Percentiles rank a stretch among this genome's conserved stretches.
Conservation (phyloP, 164 flowering plant genomes). For the Sedum album region DNA sequence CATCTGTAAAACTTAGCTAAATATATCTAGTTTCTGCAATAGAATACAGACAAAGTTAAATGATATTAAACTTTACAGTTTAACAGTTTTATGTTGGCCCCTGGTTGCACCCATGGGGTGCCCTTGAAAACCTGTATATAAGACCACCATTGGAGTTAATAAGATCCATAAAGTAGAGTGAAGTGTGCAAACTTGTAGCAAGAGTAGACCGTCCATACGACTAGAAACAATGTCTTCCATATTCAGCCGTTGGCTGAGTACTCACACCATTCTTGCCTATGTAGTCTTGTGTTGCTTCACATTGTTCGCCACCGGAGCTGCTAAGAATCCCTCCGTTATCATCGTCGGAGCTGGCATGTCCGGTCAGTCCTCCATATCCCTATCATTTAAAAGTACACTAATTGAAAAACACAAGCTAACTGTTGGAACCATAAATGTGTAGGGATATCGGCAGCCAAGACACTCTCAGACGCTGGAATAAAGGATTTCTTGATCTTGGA, state of each 20-base stretch:
- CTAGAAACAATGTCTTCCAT: background rate
- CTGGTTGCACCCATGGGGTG: too few species aligned
- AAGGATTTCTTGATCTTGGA: conserved; percentile 32
- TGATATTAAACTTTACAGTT: too few species aligned
- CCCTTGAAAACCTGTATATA: too few species aligned
- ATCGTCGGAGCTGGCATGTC: conserved; percentile 38
- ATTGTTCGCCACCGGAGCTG: conserved; percentile 7
- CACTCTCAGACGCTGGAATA: conserved; percentile 26
- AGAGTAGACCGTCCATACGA: too few species aligned
- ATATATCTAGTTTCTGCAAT: too few species aligned
- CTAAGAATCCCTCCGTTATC: conserved; percentile 17
- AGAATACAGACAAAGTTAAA: too few species aligned
- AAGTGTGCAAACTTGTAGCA: background rate
- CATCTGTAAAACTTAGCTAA: too few species aligned
- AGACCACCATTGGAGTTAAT: background rate
- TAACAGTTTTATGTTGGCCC: too few species aligned
- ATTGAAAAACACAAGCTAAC: background rate
- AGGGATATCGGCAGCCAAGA: conserved; percentile 19
- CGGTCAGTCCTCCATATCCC: conserved; percentile 15
- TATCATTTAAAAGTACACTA: background rate
- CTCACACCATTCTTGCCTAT: background rate
- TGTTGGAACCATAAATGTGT: background rate
- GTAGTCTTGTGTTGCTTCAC: background rate
- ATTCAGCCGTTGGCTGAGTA: background rate
- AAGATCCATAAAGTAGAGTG: background rate